Base-by-base conservation (phyloP, 2,329 filamentous ascomycete species). In the Leptographium galeiforme region DNA sequence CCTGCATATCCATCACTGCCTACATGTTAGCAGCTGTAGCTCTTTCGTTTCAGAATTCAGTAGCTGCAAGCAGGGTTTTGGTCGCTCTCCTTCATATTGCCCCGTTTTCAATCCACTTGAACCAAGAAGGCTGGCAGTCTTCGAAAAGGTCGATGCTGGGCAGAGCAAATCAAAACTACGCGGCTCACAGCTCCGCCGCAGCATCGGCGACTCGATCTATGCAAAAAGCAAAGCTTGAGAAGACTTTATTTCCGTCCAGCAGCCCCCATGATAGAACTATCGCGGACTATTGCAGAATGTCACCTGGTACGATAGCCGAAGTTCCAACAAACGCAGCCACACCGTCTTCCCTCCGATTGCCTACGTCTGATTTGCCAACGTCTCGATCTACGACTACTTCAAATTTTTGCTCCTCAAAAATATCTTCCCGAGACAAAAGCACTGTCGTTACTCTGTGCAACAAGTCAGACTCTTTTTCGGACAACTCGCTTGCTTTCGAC, bases 241-340 rank as follows among this genome's bases (percentile, higher is more conserved):
- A 81, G 63, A 71, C 77, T 54, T 67, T 77, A 16, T 78, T 82
- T 57, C 72, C 77, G 5, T 80, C 79, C 1, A 81, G 75, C 64
- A 81, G 73, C 59, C 74, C 76, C 16, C 66, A 64, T 7, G 69
- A 72, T 63, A 66, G 66, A 41, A 74, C 74, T 55, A 56, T 58
- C 40, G 33, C 52, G 14, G 51, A 55, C n/a, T 58, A 50, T 32
- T 56, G 33, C 50, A 54, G 50, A 16, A 41, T 19, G 25, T 11
- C 48, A 8, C 18, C 38, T 25, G 16, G 14, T 13, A 40, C 41
- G 18, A 34, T 51, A 1, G 11, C 36, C 4, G 25, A 46, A 34
- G n/a, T 41, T 60, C 65, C 57, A 59, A 38, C 6, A 25, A 8
- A 12, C 11, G 64, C 41, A 59, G 25, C 64, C 60, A 61, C 64